These are phyloP conservation scores for Calonectria montana DNA, from an alignment of 2,329 filamentous ascomycete species.

Conservation along the genomic window DNA sequence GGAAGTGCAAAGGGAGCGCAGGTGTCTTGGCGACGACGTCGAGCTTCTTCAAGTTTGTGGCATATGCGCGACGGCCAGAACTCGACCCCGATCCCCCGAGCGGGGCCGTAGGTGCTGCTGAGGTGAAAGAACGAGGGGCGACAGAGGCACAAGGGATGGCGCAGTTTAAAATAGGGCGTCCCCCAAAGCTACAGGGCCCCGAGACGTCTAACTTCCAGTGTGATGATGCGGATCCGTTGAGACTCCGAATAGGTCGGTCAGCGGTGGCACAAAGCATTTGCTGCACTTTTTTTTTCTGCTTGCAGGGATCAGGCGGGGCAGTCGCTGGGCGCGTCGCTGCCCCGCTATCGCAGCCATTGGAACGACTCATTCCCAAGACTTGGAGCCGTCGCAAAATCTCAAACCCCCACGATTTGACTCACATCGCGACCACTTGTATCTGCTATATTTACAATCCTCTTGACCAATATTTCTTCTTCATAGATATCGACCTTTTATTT, in stretches of 20 bases:
- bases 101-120: background rate
- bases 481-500: background rate
- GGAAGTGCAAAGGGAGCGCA: background rate
- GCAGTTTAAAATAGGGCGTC: slow-evolving; percentile 3
- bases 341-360: slow-evolving; percentile 39
- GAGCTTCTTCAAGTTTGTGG: background rate
- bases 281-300: slow-evolving; percentile 1
- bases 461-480: background rate
- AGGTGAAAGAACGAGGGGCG: background rate
- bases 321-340: slow-evolving; percentile 28
- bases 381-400: slow-evolving; percentile 26
- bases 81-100: background rate
- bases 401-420: slow-evolving; percentile 29
- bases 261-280: slow-evolving; percentile 36
- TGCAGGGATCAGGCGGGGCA: slow-evolving; percentile 46
- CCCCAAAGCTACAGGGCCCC: background rate
- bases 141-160: background rate
- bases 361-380: slow-evolving; percentile 32
- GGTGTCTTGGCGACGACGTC: background rate
- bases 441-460: background rate
- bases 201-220: slow-evolving; percentile 4
- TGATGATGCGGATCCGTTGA: slow-evolving; percentile 9
- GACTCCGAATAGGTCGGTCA: slow-evolving; percentile 40
- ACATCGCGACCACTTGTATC: slow-evolving; percentile 8
- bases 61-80: background rate